Base-by-base conservation (phyloP, 768 basidiomycete species). In the Naganishia antarctica region DNA sequence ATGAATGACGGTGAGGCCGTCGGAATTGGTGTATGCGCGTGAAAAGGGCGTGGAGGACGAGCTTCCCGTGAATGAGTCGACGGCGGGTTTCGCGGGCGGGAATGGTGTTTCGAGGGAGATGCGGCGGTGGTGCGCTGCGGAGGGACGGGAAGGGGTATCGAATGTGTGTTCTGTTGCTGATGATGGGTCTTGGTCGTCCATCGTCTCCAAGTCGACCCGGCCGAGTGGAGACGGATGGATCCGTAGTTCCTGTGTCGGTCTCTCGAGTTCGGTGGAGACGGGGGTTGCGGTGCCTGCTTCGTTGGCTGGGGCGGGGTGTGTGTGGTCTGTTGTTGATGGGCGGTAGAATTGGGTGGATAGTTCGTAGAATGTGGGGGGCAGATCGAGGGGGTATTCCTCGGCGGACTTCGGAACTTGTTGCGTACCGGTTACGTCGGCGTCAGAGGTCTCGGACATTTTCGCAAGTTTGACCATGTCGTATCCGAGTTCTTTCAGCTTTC, bases 321-420 rank as follows among this genome's bases (percentile, higher is more conserved):
- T 45, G 37, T 26, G 26, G 8, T 34, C 59, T 0, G 41, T 23
- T 34, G 25, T 18, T 2, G 49, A 51, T 7, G 67, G 60, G 9
- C 69, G 68, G 34, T 71, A 71, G 53, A 64, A 71, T 25, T 69
- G 65, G 1, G 67, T 26, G 5, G 68, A 67, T 8, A 71, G 48
- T 7, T 66, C 37, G 29, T 47, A 49, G 15, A 68, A 57, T 12
- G 61, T 51, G 12, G 63, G 50, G 2, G 70, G 66, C 5, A 69
- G 32, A 8, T 47, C 61, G 28, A 69, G 12, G 6, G 61, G 59
- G 8, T 47, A 16, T 2, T 49, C 44, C 5, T n/a, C 32, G 21
- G 13, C 50, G 11, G 31, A 28, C 50, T 21, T 13, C 6, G 50
- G 18, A n/a, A 32, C 46, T n/a, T 69, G n/a, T n/a, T n/a, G n/a